phyloP scores from a whole-genome alignment of 2,329 filamentous ascomycete species.

The Botrytis sinoallii region DNA sequence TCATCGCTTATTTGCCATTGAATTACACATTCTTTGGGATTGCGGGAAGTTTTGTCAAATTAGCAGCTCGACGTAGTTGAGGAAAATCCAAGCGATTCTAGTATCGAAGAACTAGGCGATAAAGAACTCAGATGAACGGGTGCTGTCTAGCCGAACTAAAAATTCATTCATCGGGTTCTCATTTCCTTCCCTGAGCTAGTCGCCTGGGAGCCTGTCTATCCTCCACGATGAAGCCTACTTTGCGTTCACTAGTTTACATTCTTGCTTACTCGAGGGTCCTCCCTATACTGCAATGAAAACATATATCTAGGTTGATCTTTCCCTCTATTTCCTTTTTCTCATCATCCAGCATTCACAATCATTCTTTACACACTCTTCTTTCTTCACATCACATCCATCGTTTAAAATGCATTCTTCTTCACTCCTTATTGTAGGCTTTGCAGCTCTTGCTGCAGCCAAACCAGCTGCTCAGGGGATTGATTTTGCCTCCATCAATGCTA shows the following conservation, averaged over 20 bases:
- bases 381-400: slow-evolving; percentile 1
- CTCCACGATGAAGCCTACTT: not conserved
- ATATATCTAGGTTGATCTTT: slow-evolving; percentile 9
- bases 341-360: slow-evolving; percentile 7
- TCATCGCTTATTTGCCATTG: not conserved
- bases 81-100: not conserved
- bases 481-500: slow-evolving; percentile 19
- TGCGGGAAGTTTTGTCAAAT: not conserved
- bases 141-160: not conserved
- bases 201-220: not conserved
- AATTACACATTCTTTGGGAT: not conserved
- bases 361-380: slow-evolving; percentile 10
- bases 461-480: slow-evolving; percentile 24
- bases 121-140: not conserved
- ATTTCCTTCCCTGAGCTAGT: not conserved
- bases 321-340: not conserved
- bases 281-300: not conserved
- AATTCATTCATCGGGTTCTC: not conserved
- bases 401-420: slow-evolving; percentile 6
- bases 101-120: not conserved
- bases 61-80: not conserved
- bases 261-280: not conserved
- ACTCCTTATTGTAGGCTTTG: slow-evolving; percentile 22
- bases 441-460: slow-evolving; percentile 22
- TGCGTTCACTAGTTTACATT: not conserved